A percentile compares a stretch with the other conserved stretches of the same genome.
Evolutionary conservation across 208 protist genomes (phyloP).

Genomic region (Porcisia hertigi): DNA sequence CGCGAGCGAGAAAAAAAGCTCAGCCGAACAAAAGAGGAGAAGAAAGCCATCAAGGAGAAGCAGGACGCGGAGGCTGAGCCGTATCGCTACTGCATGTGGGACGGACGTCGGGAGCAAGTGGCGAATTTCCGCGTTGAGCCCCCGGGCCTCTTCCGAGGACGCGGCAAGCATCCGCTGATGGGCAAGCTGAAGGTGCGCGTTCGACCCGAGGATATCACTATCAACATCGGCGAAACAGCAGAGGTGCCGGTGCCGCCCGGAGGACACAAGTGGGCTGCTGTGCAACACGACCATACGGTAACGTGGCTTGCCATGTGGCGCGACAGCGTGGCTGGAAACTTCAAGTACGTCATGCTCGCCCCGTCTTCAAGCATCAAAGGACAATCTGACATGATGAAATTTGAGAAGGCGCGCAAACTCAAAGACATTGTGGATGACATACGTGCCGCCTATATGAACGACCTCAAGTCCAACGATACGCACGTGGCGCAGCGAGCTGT

Average conservation of each 20-base stretch:
- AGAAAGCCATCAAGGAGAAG: slow-evolving; percentile 83
- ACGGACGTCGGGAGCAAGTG: slow-evolving; percentile 95
- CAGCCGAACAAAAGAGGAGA: slow-evolving; percentile 93
- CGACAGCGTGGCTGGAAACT: slow-evolving; percentile 91
- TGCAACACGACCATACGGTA: slow-evolving; percentile 96
- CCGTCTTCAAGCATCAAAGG: slow-evolving; percentile 95
- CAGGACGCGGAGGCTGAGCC: slow-evolving; percentile 86
- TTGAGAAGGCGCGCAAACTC: slow-evolving; percentile 96
- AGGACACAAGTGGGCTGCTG: slow-evolving; percentile 94
- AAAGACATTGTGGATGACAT: slow-evolving; percentile 96
- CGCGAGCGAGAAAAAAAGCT: slow-evolving; percentile 90
- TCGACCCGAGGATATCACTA: slow-evolving; percentile 96
- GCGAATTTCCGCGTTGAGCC: slow-evolving; percentile 98
- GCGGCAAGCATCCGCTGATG: slow-evolving; percentile 97
- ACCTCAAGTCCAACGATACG: slow-evolving; percentile 74
- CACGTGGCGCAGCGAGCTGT: slow-evolving; percentile 93
- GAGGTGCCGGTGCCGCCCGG: slow-evolving; percentile 86
- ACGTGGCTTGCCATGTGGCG: slow-evolving; percentile 98
- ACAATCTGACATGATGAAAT: slow-evolving; percentile 97
- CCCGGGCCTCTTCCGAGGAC: slow-evolving; percentile 98
- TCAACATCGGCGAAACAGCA: slow-evolving; percentile 96
- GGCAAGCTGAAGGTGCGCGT: slow-evolving; percentile 96
- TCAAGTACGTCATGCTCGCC: slow-evolving; percentile 98
- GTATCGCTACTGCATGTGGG: slow-evolving; percentile 92
- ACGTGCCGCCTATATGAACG: slow-evolving; percentile 89